Percentiles rank a stretch among this genome's conserved stretches.
phyloP scores from a whole-genome alignment of 176 grass and related monocot genomes.

The Pharus latifolius region DNA sequence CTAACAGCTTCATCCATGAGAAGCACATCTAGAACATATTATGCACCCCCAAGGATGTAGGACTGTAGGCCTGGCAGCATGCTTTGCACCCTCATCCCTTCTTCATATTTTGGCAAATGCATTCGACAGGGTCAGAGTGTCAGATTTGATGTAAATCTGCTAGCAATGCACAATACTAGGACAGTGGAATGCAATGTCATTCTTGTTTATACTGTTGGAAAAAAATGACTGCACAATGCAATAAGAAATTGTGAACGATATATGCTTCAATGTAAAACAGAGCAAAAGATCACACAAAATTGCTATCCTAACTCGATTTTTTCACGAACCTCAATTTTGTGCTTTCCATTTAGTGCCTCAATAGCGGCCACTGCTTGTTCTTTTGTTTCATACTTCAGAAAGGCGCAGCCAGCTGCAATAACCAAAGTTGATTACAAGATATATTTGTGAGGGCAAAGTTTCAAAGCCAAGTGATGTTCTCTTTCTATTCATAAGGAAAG shows the following conservation, averaged over 20 bases:
- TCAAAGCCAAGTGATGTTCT: not conserved
- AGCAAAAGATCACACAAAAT: not conserved
- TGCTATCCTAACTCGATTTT: not conserved
- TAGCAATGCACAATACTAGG: not conserved
- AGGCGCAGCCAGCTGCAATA: constrained; percentile 80
- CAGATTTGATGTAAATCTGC: not conserved
- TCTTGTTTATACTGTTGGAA: not conserved
- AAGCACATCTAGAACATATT: too few relatives aligned
- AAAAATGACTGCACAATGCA: not conserved
- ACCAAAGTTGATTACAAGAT: constrained; percentile 10
- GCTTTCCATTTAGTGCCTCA: constrained; percentile 59
- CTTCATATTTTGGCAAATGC: too few relatives aligned
- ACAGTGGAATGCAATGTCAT: not conserved
- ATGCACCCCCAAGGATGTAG: too few relatives aligned
- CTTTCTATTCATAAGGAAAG: constrained; percentile 5
- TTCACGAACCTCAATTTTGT: constrained; percentile 42
- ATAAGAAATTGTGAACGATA: not conserved
- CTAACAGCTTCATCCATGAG: too few relatives aligned
- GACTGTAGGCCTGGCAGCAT: too few relatives aligned
- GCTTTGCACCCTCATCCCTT: too few relatives aligned
- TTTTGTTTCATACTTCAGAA: constrained; percentile 94
- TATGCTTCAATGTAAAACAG: not conserved
- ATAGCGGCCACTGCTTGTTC: constrained; percentile 90
- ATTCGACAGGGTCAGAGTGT: too few relatives aligned
- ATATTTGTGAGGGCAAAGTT: not conserved